Conservation (phyloP, 1,284 basidiomycete genomes). For the Somion occarium region DNA sequence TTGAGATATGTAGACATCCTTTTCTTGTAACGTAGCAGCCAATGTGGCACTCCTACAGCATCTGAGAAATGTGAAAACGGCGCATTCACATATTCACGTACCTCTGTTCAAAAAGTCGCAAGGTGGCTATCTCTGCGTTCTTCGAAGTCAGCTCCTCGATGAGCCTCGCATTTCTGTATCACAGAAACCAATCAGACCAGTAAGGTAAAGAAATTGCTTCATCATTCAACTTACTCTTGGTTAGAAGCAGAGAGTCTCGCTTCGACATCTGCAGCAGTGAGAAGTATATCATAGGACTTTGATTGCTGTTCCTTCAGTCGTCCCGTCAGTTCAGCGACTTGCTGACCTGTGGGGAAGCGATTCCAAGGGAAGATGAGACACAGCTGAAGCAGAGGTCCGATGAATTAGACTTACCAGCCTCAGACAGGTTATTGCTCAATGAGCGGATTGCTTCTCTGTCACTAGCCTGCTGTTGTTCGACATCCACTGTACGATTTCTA, state of each 20-base stretch:
- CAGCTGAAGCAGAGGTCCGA: background rate
- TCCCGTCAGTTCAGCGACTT: slow-evolving; percentile 15
- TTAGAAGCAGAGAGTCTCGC: slow-evolving; percentile 16
- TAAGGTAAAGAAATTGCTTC: background rate
- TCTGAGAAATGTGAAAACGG: background rate
- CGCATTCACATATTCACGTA: too few species aligned
- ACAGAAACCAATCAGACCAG: background rate
- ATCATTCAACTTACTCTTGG: slow-evolving; percentile 18
- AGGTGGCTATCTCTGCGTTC: slow-evolving; percentile 14
- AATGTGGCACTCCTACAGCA: slow-evolving; percentile 7
- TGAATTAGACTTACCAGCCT: slow-evolving; percentile 19
- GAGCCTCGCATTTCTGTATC: slow-evolving; percentile 15
- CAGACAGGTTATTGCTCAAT: slow-evolving; percentile 16
- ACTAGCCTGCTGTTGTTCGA: slow-evolving; percentile 21
- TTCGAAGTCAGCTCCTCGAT: slow-evolving; percentile 14
- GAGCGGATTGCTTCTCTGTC: slow-evolving; percentile 22
- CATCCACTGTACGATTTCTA: slow-evolving; percentile 23
- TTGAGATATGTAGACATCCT: slow-evolving; percentile 10
- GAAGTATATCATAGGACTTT: slow-evolving; percentile 17
- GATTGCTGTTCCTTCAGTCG: slow-evolving; percentile 17
- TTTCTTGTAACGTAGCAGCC: slow-evolving; percentile 10
- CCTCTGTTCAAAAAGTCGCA: slow-evolving; percentile 15
- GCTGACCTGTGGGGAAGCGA: slow-evolving; percentile 11
- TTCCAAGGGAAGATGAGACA: background rate
- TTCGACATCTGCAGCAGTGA: slow-evolving; percentile 15